Evolutionary conservation across 169 alveolate species (phyloP).

Genomic region (Plasmodium reichenowi): DNA sequence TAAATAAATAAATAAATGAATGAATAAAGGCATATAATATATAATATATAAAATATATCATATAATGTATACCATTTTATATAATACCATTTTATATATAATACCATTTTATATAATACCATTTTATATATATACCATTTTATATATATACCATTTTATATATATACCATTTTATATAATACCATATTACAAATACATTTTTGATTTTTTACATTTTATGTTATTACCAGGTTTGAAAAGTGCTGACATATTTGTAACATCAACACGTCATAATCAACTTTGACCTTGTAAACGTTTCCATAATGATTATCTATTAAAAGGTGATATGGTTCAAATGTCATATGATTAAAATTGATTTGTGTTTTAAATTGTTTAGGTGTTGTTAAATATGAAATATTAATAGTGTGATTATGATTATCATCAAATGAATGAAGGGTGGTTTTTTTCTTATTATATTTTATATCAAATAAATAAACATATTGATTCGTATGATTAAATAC

Average conservation of each 20-base stretch:
- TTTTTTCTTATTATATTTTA: slow-evolving; percentile 23
- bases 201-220: too few species aligned
- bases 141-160: too few species aligned
- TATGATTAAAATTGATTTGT: slow-evolving; percentile 27
- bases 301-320: slow-evolving; percentile 40
- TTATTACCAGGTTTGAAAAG: slow-evolving; percentile 54
- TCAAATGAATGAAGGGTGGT: neutral
- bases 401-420: slow-evolving; percentile 18
- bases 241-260: slow-evolving; percentile 75
- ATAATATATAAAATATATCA: too few species aligned
- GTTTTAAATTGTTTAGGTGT: slow-evolving; percentile 39
- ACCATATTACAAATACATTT: too few species aligned
- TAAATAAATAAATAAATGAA: too few species aligned
- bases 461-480: slow-evolving; percentile 45
- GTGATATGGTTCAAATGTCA: slow-evolving; percentile 21
- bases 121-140: too few species aligned
- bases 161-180: too few species aligned
- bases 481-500: slow-evolving; percentile 53
- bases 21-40: neutral
- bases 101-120: too few species aligned
- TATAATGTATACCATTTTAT: too few species aligned
- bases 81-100: too few species aligned
- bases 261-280: slow-evolving; percentile 36
- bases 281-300: slow-evolving; percentile 41
- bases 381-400: slow-evolving; percentile 42